phyloP scores from a whole-genome alignment of 1,139 yeast genomes.

The Sugiyamaella grinbergsii region DNA sequence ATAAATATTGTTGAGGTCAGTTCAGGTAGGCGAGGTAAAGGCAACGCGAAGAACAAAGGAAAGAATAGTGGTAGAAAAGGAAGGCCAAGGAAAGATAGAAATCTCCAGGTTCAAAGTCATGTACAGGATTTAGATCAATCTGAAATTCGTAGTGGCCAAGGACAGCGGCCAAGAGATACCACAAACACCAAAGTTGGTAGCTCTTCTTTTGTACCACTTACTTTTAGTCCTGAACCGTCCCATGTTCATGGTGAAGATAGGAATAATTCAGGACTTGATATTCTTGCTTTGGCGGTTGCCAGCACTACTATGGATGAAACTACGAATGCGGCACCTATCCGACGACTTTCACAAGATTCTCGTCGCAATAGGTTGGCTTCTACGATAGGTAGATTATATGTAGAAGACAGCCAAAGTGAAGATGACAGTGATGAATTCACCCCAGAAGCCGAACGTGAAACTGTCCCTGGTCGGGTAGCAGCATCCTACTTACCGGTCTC shows the following conservation, averaged over 20 bases:
- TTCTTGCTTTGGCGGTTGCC: conserved; percentile 10
- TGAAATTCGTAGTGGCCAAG: too few relatives aligned
- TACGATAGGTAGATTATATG: conserved; percentile 3
- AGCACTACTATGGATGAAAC: background rate
- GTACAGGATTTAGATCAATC: too few relatives aligned
- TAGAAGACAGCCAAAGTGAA: conserved; percentile 9
- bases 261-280: conserved; percentile 12
- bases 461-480: too few relatives aligned
- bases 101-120: too few relatives aligned
- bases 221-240: background rate
- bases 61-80: background rate
- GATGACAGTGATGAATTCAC: conserved; percentile 8
- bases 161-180: background rate
- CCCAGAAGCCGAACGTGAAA: background rate
- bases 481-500: too few relatives aligned
- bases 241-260: background rate
- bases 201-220: background rate
- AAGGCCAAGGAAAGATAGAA: background rate
- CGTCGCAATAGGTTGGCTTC: background rate
- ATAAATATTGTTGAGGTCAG: conserved; percentile 1
- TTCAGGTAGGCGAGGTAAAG: background rate
- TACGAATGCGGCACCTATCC: background rate
- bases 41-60: background rate
- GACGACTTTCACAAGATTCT: background rate
- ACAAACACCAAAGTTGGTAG: too few relatives aligned